Evolutionary conservation across 148 eudicot species (phyloP).

Genomic region (Tetragonia tetragonoides): DNA sequence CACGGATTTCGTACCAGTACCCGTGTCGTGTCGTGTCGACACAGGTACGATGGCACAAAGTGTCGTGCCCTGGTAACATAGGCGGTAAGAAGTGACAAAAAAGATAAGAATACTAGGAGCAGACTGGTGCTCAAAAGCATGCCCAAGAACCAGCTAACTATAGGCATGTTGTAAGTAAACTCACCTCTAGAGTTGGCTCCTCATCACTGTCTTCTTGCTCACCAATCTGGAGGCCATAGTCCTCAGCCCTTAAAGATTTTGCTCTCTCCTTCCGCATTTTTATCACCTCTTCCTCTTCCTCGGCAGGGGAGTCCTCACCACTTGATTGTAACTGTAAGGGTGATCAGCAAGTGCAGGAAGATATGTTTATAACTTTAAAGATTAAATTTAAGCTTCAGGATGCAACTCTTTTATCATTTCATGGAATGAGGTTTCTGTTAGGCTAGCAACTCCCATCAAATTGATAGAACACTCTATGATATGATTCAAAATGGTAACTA

Average conservation of each 20-base stretch:
- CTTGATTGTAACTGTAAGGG: constrained; percentile 52
- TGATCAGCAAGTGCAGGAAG: constrained; percentile 16
- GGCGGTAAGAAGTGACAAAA: neutral
- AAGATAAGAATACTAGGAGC: neutral
- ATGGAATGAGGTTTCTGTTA: neutral
- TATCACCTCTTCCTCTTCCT: constrained; percentile 73
- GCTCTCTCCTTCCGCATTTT: constrained; percentile 58
- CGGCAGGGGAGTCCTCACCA: constrained; percentile 59
- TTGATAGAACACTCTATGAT: constrained; percentile 5
- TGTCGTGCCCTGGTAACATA: too few relatives aligned
- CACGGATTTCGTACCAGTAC: too few relatives aligned
- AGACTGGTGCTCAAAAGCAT: neutral
- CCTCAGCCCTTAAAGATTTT: constrained; percentile 48
- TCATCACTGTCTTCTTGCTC: constrained; percentile 55
- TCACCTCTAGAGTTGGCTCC: constrained; percentile 84
- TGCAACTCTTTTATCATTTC: neutral
- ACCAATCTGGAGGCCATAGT: constrained; percentile 59
- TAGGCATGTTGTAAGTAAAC: neutral
- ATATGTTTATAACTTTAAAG: neutral
- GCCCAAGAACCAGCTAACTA: neutral
- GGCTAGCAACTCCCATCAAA: neutral
- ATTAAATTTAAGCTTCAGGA: neutral
- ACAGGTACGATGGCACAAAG: too few relatives aligned
- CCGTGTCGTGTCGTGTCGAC: too few relatives aligned
- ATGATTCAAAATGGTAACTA: neutral